phyloP scores from a whole-genome alignment of 352 stramenopile genomes.

The Globisporangium lucens region DNA sequence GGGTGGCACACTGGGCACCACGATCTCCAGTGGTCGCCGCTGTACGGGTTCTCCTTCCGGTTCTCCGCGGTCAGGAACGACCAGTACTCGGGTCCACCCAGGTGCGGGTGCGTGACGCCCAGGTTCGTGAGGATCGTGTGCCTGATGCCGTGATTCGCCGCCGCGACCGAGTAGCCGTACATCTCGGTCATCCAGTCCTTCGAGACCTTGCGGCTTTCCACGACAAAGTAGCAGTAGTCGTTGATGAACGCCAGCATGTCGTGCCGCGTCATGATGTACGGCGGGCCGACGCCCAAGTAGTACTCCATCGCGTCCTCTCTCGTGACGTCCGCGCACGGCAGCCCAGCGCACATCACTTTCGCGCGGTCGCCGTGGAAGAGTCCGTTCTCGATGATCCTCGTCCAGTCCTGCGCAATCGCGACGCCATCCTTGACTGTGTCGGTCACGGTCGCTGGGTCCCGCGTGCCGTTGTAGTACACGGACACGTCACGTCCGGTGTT shows the following conservation, averaged over 20 bases:
- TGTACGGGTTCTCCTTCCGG: conserved; percentile 30
- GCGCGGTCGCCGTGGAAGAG: conserved; percentile 10
- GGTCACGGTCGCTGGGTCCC: conserved; percentile 11
- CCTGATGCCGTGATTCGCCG: conserved; percentile 48
- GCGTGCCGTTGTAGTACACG: conserved; percentile 21
- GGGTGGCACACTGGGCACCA: conserved; percentile 35
- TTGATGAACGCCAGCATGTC: conserved; percentile 24
- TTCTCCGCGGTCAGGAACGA: conserved; percentile 24
- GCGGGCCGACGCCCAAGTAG: conserved; percentile 24
- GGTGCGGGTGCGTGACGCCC: conserved; percentile 37
- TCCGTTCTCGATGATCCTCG: not conserved
- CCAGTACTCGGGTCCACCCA: conserved; percentile 39
- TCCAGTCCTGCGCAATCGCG: conserved; percentile 26
- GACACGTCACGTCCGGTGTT: conserved; percentile 19
- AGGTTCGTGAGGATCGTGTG: conserved; percentile 52
- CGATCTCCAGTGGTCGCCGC: conserved; percentile 21
- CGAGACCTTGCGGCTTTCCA: conserved; percentile 19
- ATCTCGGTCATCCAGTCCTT: conserved; percentile 58
- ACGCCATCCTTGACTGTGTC: conserved; percentile 23
- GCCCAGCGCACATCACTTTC: conserved; percentile 13
- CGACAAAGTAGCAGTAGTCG: conserved; percentile 26
- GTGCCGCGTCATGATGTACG: conserved; percentile 37
- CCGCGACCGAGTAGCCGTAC: conserved; percentile 47
- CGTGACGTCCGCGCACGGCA: conserved; percentile 15
- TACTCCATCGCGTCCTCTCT: conserved; percentile 22